Base-by-base conservation (phyloP, 495 filamentous ascomycete species). In the Annulohypoxylon nitens region DNA sequence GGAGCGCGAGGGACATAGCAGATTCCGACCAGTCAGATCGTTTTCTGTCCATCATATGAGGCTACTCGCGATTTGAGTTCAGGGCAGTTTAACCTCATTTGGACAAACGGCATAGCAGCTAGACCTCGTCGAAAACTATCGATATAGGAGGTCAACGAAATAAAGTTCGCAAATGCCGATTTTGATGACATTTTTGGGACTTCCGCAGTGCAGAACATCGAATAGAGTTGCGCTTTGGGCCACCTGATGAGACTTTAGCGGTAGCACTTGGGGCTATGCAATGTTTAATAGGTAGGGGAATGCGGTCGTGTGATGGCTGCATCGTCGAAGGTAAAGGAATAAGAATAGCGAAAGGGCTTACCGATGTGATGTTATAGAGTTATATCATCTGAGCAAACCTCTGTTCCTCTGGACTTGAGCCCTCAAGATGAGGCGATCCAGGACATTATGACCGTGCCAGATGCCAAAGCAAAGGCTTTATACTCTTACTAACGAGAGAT, bases 31-130 rank as follows among this genome's bases (percentile, higher is more conserved):
- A 48, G 8, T 41, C 34, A 18, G 47, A 18, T 48, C 47, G 33
- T 2, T n/a, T 55, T 26, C 14, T 10, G 51, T 39, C 14, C 6
- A 20, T 60, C 54, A 36, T 70, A 61, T 60, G 61, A 70, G 68
- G 54, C 54, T 61, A 60, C 58, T 51, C 18, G 26, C n/a, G 11
- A 53, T 53, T 57, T 65, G 37, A 67, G 61, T 70, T 67, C 20
- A 67, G 39, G 30, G 36, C 33, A 23, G 39, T 12, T 33, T 43
- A n/a, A 14, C 34, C n/a, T 8, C 6, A 39, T 20, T 47, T 48
- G 67, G 39, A 70, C 67, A 45, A 39, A 62, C 61, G 63, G 54
- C 39, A 64, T 55, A 53, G 45, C 7, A 54, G 54, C 60, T 69
- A 37, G 70, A 16, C 39, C 37, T 26, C 41, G 39, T 16, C 5